Evolutionary conservation across 805 yeast species (phyloP), one percentile per base, ranked within the genome.

Genomic region (Candida ovalis): DNA sequence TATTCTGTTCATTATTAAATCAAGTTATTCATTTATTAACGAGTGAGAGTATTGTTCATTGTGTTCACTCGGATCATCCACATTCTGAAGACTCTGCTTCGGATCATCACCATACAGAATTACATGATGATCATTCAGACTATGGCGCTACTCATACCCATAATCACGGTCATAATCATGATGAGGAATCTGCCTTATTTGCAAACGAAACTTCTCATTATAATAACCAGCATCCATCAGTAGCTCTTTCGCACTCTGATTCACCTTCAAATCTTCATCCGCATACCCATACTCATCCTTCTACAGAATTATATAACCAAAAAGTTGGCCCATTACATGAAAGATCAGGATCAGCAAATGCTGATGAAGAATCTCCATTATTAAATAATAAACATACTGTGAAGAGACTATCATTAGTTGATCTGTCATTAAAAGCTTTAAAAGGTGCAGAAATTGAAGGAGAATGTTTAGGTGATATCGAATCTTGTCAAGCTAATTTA

Each of bases 1-100:
- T 69, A 1, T 52, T 80, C 1, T 88, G 96, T 60, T 63, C 80
- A 1, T 50, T 66, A 1, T 68, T 92, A 47, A 91, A 90, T 63
- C 62, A 71, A 24, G 33, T 84, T 1, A 80, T 94, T 4, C 97
- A 91, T 64, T 64, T 80, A 32, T 65, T 82, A 45, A 88, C 97
- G 0, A 80, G 92, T 44, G 88, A 88, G 62, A 82, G 91, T 28
- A 78, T 91, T 30, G 86, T 91, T 0, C 97, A 90, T 61, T 90
- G 97, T 66, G 85, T 81, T 15, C 96, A 90, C 58, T 80, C 72
- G 12, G 75, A 68, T 12, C 66, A 59, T 27, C 41, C 40, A 5
- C 50, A 47, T 21, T 48, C 30, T 2, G 65, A 62, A 13, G 65
- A 49, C 9, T 19, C 10, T 23, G 41, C 5, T 13, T 13, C 41